phyloP scores from a whole-genome alignment of 2,329 filamentous ascomycete genomes.

The Calonectria crousiana region DNA sequence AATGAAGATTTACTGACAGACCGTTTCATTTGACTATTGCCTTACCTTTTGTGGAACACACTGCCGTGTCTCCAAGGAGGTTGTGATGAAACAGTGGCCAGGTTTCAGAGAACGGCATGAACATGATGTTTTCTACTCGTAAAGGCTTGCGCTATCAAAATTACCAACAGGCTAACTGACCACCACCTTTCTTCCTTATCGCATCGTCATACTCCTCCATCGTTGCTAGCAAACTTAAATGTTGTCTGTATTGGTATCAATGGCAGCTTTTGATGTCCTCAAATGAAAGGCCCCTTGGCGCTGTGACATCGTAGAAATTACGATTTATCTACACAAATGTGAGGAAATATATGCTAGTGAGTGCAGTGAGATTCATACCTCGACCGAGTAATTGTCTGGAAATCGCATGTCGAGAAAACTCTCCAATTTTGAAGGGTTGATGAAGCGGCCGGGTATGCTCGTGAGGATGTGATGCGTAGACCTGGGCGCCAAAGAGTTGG shows the following conservation, averaged over 20 bases:
- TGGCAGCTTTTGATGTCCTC: background rate
- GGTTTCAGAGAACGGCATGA: background rate
- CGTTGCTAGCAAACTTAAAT: background rate
- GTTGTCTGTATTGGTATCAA: background rate
- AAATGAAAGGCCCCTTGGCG: background rate
- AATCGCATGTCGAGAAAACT: conserved; percentile 5
- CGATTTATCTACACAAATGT: background rate
- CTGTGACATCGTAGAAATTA: conserved; percentile 6
- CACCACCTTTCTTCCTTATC: background rate
- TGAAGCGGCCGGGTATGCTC: conserved; percentile 8
- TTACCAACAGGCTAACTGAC: background rate
- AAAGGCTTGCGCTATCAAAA: background rate
- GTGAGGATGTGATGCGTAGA: background rate
- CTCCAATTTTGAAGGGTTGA: conserved; percentile 12
- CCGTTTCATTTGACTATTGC: no score
- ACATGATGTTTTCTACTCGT: background rate
- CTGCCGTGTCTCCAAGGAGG: background rate
- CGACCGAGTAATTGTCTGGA: conserved; percentile 5
- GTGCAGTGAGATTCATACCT: background rate
- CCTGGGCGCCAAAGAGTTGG: background rate
- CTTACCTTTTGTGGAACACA: background rate
- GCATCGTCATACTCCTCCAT: background rate
- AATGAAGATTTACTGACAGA: no score
- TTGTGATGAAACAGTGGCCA: background rate
- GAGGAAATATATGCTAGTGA: background rate